Conservation (phyloP, 306 rosid genomes). For the Quercus glauca region DNA sequence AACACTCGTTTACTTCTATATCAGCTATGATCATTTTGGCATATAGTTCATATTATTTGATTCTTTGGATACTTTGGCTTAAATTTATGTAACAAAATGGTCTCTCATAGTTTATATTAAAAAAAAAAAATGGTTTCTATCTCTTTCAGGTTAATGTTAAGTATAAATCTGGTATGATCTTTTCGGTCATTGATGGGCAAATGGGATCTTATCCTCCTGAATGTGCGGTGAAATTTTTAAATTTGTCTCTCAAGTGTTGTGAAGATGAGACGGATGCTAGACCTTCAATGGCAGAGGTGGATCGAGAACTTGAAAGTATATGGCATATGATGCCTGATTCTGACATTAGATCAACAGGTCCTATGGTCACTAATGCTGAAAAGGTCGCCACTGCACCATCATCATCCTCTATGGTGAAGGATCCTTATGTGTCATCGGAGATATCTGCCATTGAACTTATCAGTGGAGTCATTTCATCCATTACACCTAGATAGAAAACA, state of each 20-base stretch:
- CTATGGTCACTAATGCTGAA: conserved; percentile 28
- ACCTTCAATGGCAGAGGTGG: conserved; percentile 84
- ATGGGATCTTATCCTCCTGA: conserved; percentile 88
- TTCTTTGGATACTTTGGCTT: no score
- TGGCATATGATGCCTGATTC: conserved; percentile 64
- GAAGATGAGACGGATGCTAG: conserved; percentile 70
- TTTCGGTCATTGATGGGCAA: conserved; percentile 62
- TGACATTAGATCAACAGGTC: conserved; percentile 36
- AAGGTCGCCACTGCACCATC: conserved; percentile 48
- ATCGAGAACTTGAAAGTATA: conserved; percentile 74
- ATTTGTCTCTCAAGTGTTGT: conserved; percentile 73
- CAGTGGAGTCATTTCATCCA: no score
- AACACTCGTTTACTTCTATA: no score
- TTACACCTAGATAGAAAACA: no score
- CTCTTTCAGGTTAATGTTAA: conserved; percentile 58
- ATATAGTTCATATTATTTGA: background rate
- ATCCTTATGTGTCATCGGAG: conserved; percentile 49
- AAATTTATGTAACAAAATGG: background rate
- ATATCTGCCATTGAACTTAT: conserved; percentile 61
- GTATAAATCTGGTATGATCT: conserved; percentile 55
- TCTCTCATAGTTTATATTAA: background rate
- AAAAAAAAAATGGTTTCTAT: background rate
- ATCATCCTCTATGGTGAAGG: conserved; percentile 45
- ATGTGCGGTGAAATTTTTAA: conserved; percentile 60
- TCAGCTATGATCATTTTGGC: background rate